A percentile compares a stretch with the other conserved stretches of the same genome.
Evolutionary conservation across 805 yeast species (phyloP).

Genomic region (Kurtzmaniella cleridarum): DNA sequence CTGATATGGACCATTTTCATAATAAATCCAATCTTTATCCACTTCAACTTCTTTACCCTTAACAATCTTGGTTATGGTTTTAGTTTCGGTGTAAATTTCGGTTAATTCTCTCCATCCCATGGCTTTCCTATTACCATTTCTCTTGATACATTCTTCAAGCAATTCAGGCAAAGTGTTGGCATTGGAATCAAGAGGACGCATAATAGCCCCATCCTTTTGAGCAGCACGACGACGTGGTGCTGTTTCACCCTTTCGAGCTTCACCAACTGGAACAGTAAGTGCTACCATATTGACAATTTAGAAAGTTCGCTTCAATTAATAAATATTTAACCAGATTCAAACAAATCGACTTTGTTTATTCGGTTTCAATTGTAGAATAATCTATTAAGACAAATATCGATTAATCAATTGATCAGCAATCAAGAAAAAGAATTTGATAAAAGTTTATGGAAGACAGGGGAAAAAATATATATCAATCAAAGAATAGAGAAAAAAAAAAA

Average conservation of each 20-base stretch:
- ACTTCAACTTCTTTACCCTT: constrained; percentile 70
- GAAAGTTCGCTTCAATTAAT: too few relatives aligned
- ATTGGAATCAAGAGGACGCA: constrained; percentile 58
- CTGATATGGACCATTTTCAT: constrained; percentile 70
- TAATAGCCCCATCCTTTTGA: constrained; percentile 44
- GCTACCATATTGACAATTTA: constrained; percentile 12
- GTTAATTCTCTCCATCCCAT: constrained; percentile 77
- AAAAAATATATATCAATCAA: too few relatives aligned
- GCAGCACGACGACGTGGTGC: constrained; percentile 71
- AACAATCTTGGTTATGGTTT: constrained; percentile 64
- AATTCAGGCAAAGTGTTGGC: constrained; percentile 69
- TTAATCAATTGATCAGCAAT: too few relatives aligned
- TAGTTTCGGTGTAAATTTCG: constrained; percentile 72
- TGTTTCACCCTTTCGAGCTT: constrained; percentile 70
- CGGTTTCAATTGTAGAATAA: too few relatives aligned
- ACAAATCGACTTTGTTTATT: too few relatives aligned
- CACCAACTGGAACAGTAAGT: constrained; percentile 58
- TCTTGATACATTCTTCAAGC: constrained; percentile 53
- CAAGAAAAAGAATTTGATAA: too few relatives aligned
- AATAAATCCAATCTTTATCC: constrained; percentile 85
- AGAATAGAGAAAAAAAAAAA: too few relatives aligned
- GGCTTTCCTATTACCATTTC: constrained; percentile 48
- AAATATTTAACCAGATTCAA: too few relatives aligned
- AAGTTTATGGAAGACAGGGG: too few relatives aligned
- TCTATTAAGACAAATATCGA: too few relatives aligned